Evolutionary conservation across 345 rosid species (phyloP).

Genomic region (Trapa incisa): DNA sequence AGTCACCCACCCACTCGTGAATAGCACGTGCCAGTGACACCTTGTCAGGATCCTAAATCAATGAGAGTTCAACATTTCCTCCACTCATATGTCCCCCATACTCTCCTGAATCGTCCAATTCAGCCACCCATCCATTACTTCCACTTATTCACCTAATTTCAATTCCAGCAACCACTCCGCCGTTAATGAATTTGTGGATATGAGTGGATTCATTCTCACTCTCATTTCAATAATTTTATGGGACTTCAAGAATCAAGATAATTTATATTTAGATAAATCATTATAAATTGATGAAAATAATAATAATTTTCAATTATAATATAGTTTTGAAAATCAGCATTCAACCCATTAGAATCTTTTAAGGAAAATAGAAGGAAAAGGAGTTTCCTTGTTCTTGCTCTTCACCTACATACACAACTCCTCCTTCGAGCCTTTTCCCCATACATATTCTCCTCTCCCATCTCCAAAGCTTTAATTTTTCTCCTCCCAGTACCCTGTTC

Average conservation of each 20-base stretch:
- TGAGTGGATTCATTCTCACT: no score
- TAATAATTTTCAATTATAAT: no score
- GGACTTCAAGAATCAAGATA: no score
- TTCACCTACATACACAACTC: not conserved
- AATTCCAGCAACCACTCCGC: no score
- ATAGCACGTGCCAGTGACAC: constrained; percentile 11
- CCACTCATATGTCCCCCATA: not conserved
- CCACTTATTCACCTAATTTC: no score
- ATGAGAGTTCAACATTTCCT: not conserved
- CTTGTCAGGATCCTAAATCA: constrained; percentile 7
- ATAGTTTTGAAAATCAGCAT: no score
- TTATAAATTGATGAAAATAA: no score
- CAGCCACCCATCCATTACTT: not conserved
- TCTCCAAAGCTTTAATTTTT: constrained; percentile 7
- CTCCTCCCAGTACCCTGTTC: not conserved
- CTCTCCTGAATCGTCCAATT: not conserved
- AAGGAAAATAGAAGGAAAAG: not conserved
- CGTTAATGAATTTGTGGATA: no score
- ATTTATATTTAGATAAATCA: no score
- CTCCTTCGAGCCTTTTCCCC: not conserved
- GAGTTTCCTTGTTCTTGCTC: not conserved
- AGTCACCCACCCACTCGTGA: constrained; percentile 2
- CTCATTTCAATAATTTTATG: no score
- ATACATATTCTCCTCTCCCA: not conserved
- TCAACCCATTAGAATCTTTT: no score